Evolutionary conservation across 2,329 filamentous ascomycete genomes (phyloP).

Genomic region (Fusarium compactum): DNA sequence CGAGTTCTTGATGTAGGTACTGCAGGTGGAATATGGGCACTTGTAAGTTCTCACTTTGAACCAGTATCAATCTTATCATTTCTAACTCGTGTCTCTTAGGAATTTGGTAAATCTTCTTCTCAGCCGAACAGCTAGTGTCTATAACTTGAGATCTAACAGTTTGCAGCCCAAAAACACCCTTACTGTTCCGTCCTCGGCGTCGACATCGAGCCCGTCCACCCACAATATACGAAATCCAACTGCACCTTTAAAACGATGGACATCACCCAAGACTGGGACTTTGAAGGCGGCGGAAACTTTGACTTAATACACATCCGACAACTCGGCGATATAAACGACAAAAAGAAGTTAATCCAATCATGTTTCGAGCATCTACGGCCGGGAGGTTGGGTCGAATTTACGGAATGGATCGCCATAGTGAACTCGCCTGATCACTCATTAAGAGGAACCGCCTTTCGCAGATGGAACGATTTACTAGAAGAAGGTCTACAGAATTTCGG

Average conservation of each 20-base stretch:
- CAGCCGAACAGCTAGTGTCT: neutral
- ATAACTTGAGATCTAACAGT: conserved; percentile 9
- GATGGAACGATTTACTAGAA: conserved; percentile 41
- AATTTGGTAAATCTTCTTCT: conserved; percentile 31
- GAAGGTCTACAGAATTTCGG: conserved; percentile 37
- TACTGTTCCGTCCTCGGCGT: conserved; percentile 39
- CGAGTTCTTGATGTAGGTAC: conserved; percentile 40
- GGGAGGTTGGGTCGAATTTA: conserved; percentile 44
- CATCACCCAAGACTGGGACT: conserved; percentile 39
- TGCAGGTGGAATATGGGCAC: conserved; percentile 38
- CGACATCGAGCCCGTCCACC: conserved; percentile 36
- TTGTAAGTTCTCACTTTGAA: conserved; percentile 25
- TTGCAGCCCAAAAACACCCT: conserved; percentile 37
- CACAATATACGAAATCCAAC: conserved; percentile 34
- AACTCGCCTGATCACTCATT: conserved; percentile 43
- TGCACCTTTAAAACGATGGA: conserved; percentile 37
- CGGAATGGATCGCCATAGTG: conserved; percentile 43
- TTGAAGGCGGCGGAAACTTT: conserved; percentile 24
- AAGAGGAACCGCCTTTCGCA: conserved; percentile 34
- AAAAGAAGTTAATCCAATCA: conserved; percentile 29
- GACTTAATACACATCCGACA: conserved; percentile 40
- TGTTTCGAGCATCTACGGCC: conserved; percentile 38
- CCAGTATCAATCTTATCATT: too few relatives aligned
- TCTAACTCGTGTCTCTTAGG: conserved; percentile 24
- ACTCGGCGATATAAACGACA: conserved; percentile 36